Evolutionary conservation across 78 protist genomes (phyloP), one percentile per base, ranked within the genome.

Genomic region (Dictyostelium firmibasis): DNA sequence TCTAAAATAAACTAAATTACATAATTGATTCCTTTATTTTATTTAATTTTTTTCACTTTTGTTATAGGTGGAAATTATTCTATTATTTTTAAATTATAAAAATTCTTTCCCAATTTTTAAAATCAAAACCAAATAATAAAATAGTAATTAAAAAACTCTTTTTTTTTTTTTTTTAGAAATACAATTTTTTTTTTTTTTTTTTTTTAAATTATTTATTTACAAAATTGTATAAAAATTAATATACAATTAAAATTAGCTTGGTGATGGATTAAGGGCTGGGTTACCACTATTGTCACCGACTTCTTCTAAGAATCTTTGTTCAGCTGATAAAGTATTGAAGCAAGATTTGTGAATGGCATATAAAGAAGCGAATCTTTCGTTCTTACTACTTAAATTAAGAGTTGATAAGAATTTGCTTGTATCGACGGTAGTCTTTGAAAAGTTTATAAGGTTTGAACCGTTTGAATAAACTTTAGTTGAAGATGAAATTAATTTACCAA

Each of bases 251-350:
- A 57, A 62, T 88, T 88, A 88, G 76, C 79, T 57, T 78, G 93
- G 93, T 41, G 93, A 88, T 88, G 93, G 93, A 36, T 88, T 88
- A 3, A 88, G 50, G 8, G 93, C 33, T 60, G 93, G 93, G 29
- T 88, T 84, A 79, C 81, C 93, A 16, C 47, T 36, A 79, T 84
- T 84, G 11, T 27, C 76, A 64, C 93, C 93, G 0, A 88, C 86
- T 43, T 88, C 86, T 41, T 88, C 93, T 2, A 76, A 14, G 14
- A 88, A 41, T 27, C 38, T 88, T 88, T 88, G 69, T 31, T 88
- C 93, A 20, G 64, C 35, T 1, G 43, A 77, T 16, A 47, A 74
- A 27, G 84, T 75, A 36, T 88, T 79, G 69, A 88, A 88, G 31
- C 93, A 88, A n/a, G 36, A 23, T 78, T 88, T 53, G 67, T 88